Percentiles rank a stretch among this genome's conserved stretches.
Evolutionary conservation across 2,329 filamentous ascomycete species (phyloP).

Genomic region (Neoascochyta sp.): DNA sequence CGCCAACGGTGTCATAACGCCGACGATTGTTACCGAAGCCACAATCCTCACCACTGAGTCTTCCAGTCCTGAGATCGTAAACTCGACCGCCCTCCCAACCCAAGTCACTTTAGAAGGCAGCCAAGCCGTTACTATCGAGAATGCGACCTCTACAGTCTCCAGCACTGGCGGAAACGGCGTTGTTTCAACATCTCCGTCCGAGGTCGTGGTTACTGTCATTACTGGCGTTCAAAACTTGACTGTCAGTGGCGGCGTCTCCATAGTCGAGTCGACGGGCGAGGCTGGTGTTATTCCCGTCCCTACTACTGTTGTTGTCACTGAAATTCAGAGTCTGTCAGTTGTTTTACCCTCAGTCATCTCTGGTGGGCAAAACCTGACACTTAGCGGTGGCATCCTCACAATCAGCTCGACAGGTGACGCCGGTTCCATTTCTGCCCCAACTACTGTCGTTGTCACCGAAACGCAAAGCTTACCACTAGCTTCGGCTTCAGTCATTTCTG

Average conservation of each 20-base stretch:
- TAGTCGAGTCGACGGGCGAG: slow-evolving; percentile 11
- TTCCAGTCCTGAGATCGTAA: slow-evolving; percentile 4
- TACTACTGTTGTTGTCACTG: slow-evolving; percentile 1
- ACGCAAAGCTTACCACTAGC: background rate
- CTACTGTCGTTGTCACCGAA: background rate
- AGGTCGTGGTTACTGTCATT: background rate
- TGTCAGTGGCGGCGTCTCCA: no score
- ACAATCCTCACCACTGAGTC: slow-evolving; percentile 3
- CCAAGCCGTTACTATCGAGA: slow-evolving; percentile 5
- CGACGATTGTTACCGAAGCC: slow-evolving; percentile 5
- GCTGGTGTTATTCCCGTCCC: slow-evolving; percentile 5
- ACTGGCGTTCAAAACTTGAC: slow-evolving; percentile 3
- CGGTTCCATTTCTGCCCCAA: slow-evolving; percentile 2
- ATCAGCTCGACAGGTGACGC: slow-evolving; percentile 1
- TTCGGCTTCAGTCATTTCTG: slow-evolving; percentile 1
- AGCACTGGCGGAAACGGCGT: slow-evolving; percentile 1
- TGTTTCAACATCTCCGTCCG: slow-evolving; percentile 3
- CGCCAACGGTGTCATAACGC: slow-evolving; percentile 5
- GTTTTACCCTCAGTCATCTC: no score
- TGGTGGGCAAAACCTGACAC: no score
- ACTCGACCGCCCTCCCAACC: slow-evolving; percentile 2
- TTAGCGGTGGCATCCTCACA: slow-evolving; percentile 1
- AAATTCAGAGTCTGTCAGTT: no score
- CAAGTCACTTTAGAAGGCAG: slow-evolving; percentile 9
- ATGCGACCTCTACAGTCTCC: slow-evolving; percentile 7